Conservation (phyloP, 805 yeast species). For the Scheffersomyces ergatensis region DNA sequence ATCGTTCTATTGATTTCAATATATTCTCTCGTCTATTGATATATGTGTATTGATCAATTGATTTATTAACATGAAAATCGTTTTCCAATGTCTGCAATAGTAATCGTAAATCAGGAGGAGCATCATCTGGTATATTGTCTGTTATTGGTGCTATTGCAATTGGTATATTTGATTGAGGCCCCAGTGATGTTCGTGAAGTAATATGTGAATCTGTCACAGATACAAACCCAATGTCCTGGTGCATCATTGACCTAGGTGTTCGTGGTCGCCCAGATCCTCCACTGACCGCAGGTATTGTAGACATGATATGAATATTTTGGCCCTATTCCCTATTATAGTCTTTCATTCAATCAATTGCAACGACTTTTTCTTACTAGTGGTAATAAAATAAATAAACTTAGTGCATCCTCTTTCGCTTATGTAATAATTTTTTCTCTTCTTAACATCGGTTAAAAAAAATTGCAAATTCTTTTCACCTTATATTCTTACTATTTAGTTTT, state of each 20-base stretch:
- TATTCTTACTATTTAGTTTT: too few species aligned
- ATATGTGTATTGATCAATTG: constrained; percentile 47
- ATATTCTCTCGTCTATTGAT: constrained; percentile 45
- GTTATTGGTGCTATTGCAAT: not conserved
- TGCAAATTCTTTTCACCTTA: not conserved
- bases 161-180: not conserved
- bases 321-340: not conserved
- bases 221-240: not conserved
- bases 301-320: not conserved
- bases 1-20: constrained; percentile 31
- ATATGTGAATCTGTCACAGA: not conserved
- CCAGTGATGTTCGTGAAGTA: not conserved
- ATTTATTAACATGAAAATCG: constrained; percentile 37
- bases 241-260: not conserved
- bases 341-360: too few species aligned
- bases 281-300: not conserved
- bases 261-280: not conserved
- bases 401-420: too few species aligned
- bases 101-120: constrained; percentile 45
- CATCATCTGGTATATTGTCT: constrained; percentile 19
- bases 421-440: not conserved
- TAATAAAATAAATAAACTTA: too few species aligned
- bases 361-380: too few species aligned
- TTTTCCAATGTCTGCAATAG: constrained; percentile 40
- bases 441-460: not conserved